Base-by-base conservation (phyloP, 495 filamentous ascomycete genomes). In the Lophiostoma macrostomum region DNA sequence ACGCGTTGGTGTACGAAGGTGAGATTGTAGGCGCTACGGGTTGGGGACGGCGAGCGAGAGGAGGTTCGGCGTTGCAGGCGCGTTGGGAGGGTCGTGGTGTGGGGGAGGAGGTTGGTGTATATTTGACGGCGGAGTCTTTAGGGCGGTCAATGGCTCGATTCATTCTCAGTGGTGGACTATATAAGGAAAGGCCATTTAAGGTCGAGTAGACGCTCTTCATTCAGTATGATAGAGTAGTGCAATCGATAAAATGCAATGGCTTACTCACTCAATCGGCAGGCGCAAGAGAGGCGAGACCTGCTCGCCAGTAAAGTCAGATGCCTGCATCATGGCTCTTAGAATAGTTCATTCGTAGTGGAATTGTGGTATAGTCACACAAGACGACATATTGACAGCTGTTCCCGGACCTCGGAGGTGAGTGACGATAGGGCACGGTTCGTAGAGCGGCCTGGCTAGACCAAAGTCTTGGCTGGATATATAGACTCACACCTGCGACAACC, bases 61-160 rank as follows among this genome's bases (percentile, higher is more conserved):
- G 3, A 23, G 51, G 18, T 34, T 43, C 22, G 11, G 30, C 62
- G 47, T 19, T 50, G 48, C 24, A 54, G 38, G 22, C 30, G 41
- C 7, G 52, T 32, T 22, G 40, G 24, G 35, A 56, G 37, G 20
- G 53, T 42, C 6, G 50, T 54, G 13, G 68, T 71, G n/a, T 40
- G 20, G 8, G 71, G 70, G 1, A 73, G 64, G 7, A 71, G 18
- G 38, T 67, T 68, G 29, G 27, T 13, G 38, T 69, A 63, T 27
- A 73, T 70, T n/a, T 71, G 46, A 19, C 60, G 61, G 6, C 70
- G 64, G 27, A 73, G 60, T n/a, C n/a, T n/a, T n/a, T n/a, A n/a
- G n/a, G n/a, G n/a, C n/a, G n/a, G n/a, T n/a, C n/a, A n/a, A n/a
- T n/a, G n/a, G n/a, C n/a, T n/a, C n/a, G n/a, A n/a, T n/a, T n/a